Evolutionary conservation across 352 stramenopile species (phyloP).

Genomic region (Globisporangium yorkense): DNA sequence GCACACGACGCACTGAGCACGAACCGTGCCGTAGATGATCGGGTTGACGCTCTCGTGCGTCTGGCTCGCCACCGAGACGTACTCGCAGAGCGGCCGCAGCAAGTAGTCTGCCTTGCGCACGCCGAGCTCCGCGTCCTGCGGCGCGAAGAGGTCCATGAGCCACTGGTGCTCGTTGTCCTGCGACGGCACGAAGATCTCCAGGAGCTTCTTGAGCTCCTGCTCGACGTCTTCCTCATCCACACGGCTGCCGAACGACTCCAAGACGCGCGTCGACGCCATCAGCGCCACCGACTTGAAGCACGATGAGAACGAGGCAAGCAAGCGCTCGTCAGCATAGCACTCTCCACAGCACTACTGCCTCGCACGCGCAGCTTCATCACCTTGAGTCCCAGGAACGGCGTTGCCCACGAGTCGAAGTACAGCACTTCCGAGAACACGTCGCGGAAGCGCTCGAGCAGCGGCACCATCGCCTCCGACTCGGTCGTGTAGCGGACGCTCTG

Average conservation of each 20-base stretch:
- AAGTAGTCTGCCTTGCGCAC: slow-evolving; percentile 35
- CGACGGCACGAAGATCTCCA: slow-evolving; percentile 32
- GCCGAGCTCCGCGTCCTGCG: slow-evolving; percentile 16
- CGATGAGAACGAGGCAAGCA: too few relatives aligned
- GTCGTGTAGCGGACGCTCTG: slow-evolving; percentile 76
- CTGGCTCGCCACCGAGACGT: slow-evolving; percentile 55
- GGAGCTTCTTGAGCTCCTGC: slow-evolving; percentile 44
- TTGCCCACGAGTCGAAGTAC: slow-evolving; percentile 41
- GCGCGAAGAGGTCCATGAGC: slow-evolving; percentile 50
- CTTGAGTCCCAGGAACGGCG: slow-evolving; percentile 41
- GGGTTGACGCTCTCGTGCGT: slow-evolving; percentile 36
- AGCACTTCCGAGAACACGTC: slow-evolving; percentile 46
- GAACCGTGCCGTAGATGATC: slow-evolving; percentile 41
- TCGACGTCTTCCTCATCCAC: slow-evolving; percentile 29
- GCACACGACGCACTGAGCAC: not conserved
- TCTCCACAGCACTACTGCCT: not conserved
- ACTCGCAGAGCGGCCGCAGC: slow-evolving; percentile 56
- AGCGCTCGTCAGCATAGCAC: not conserved
- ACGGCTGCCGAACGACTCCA: slow-evolving; percentile 59
- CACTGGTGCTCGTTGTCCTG: slow-evolving; percentile 34
- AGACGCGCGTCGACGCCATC: slow-evolving; percentile 53
- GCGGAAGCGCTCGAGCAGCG: slow-evolving; percentile 45
- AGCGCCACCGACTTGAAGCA: slow-evolving; percentile 44
- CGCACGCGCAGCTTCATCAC: slow-evolving; percentile 5
- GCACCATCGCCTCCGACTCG: slow-evolving; percentile 51